These are phyloP conservation scores for Serpula lacrymans DNA, from an alignment of 768 basidiomycete species.

Conservation along the genomic window DNA sequence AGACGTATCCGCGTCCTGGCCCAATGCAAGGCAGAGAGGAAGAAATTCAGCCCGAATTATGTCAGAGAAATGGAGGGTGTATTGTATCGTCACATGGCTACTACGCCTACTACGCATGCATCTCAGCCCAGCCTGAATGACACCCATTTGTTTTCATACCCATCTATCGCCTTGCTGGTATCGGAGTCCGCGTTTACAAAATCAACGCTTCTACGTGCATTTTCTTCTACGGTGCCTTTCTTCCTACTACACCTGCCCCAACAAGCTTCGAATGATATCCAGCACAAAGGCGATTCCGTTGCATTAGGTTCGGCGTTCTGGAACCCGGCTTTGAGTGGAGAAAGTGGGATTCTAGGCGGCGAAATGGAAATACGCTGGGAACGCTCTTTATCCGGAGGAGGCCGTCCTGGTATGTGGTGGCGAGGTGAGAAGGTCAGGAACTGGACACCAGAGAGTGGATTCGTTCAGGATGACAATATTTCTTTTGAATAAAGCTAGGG, in stretches of 20 bases:
- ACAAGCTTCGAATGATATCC: constrained; percentile 6
- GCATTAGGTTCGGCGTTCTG: constrained; percentile 54
- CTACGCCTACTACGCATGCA: constrained; percentile 1
- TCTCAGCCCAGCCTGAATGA: constrained; percentile 7
- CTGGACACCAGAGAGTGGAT: constrained; percentile 23
- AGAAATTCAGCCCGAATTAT: constrained; percentile 72
- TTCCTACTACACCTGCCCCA: constrained; percentile 76
- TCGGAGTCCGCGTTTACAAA: constrained; percentile 82
- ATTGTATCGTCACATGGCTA: constrained; percentile 44
- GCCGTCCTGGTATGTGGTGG: constrained; percentile 45
- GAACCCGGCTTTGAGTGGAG: constrained; percentile 63
- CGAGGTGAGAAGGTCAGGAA: constrained; percentile 20
- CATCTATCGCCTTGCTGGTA: constrained; percentile 69
- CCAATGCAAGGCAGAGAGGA: constrained; percentile 91
- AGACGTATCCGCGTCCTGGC: constrained; percentile 72
- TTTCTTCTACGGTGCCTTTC: constrained; percentile 74
- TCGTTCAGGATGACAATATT: no score
- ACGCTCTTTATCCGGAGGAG: constrained; percentile 21
- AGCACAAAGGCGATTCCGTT: constrained; percentile 5
- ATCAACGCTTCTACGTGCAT: constrained; percentile 62
- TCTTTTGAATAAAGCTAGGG: no score
- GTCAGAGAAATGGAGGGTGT: constrained; percentile 94
- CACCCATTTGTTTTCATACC: constrained; percentile 13
- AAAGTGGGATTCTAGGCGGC: constrained; percentile 53
- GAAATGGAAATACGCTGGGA: constrained; percentile 71